phyloP scores from a whole-genome alignment of 1,284 basidiomycete species.

The Clitocybe nebularis region DNA sequence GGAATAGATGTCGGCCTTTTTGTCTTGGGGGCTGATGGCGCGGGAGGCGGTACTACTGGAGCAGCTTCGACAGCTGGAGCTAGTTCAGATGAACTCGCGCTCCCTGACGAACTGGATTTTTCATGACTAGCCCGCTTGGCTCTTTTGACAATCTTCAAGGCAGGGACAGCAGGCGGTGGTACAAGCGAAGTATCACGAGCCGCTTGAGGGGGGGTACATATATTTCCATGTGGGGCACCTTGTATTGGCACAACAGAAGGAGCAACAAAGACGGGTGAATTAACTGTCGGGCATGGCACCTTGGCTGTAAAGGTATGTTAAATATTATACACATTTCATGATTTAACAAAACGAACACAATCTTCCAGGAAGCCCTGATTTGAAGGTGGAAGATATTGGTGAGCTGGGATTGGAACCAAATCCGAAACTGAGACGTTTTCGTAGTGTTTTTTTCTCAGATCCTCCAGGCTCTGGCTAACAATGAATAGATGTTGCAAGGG shows the following conservation, averaged over 20 bases:
- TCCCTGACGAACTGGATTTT: slow-evolving; percentile 17
- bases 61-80: slow-evolving; percentile 1
- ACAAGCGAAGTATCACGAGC: slow-evolving; percentile 11
- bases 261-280: slow-evolving; percentile 1
- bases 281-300: too few relatives aligned
- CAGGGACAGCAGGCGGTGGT: slow-evolving; percentile 35
- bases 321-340: too few relatives aligned
- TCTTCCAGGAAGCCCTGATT: neutral
- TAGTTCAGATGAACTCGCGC: slow-evolving; percentile 6
- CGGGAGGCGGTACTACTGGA: neutral
- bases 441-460: neutral
- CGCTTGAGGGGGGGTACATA: slow-evolving; percentile 14
- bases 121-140: slow-evolving; percentile 21
- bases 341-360: slow-evolving; percentile 4
- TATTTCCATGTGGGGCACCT: neutral
- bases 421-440: slow-evolving; percentile 6
- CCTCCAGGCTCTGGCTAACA: neutral
- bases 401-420: slow-evolving; percentile 5
- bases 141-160: slow-evolving; percentile 45
- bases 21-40: too few relatives aligned
- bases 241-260: neutral
- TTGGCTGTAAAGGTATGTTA: too few relatives aligned
- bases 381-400: slow-evolving; percentile 1
- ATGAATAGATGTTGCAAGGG: neutral
- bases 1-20: neutral